Evolutionary conservation across 2,329 filamentous ascomycete species (phyloP), one percentile per base, ranked within the genome.

Genomic region (Diplodia intermedia): DNA sequence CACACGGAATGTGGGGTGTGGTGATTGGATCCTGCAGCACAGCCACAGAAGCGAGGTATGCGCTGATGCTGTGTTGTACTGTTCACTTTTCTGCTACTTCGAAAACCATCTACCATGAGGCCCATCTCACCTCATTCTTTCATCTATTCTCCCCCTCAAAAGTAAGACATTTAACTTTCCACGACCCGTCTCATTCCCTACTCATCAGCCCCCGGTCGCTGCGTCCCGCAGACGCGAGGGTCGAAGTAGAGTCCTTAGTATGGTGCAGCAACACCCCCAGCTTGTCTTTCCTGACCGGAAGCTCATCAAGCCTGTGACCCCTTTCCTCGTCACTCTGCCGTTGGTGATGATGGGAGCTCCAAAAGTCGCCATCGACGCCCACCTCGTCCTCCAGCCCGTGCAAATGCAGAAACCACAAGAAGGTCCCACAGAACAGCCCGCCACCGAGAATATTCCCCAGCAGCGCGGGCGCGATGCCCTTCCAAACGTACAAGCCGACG

Each of bases 401-500:
- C 57, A 56, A 20, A 20, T 68, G 38, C 36, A 63, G 33, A 14
- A 49, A 63, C 66, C 66, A 68, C 49, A 63, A 61, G 14, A 63
- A 63, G 6, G 38, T 60, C 3, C 57, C 66, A 50, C 56, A 55
- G 15, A 68, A 68, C 9, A 68, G 40, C 1, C n/a, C 66, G 20
- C 72, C 72, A 14, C 72, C 72, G n/a, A 75, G 31, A 20, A 73
- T 73, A 15, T 75, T 75, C 1, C 73, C 73, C 6, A 75, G 52
- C 9, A 70, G 29, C 6, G 73, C 70, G 4, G 74, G 74, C 54
- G 72, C 73, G 29, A 76, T 73, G 26, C 71, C 70, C 57, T 76
- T 76, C 74, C 74, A 75, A 29, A 74, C 73, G 54, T 76, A 76
- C 54, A 75, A 60, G 15, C 71, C 69, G 20, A 76, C 71, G 11